These are phyloP conservation scores for Colletotrichum liriopes DNA, from an alignment of 2,329 filamentous ascomycete genomes.

Conservation along the genomic window DNA sequence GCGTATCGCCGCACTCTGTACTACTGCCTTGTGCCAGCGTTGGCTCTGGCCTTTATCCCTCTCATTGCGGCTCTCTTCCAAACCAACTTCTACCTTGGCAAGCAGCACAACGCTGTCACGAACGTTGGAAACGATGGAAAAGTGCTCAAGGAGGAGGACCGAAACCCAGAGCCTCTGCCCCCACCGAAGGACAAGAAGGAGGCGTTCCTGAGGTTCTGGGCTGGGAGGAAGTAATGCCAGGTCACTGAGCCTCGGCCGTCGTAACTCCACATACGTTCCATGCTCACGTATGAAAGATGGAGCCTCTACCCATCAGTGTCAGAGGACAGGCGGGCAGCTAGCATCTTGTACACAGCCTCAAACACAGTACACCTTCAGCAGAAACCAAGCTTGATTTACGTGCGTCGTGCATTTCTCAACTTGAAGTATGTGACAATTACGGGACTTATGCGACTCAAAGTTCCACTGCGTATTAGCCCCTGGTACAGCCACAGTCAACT, in stretches of 20 bases:
- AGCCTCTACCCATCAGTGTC: too few relatives aligned
- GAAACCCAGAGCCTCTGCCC: constrained; percentile 34
- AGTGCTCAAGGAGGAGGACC: constrained; percentile 33
- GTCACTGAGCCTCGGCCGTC: not conserved
- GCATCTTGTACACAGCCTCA: not conserved
- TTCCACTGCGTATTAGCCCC: too few relatives aligned
- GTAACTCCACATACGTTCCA: not conserved
- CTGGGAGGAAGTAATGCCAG: constrained; percentile 9
- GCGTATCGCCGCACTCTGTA: constrained; percentile 38
- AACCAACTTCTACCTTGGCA: constrained; percentile 42
- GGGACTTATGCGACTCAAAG: too few relatives aligned
- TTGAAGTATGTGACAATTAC: not conserved
- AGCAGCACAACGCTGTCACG: constrained; percentile 42
- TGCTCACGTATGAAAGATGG: too few relatives aligned
- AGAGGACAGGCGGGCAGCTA: not conserved
- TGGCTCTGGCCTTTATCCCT: constrained; percentile 38
- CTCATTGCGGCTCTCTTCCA: constrained; percentile 40
- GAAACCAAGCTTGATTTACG: not conserved
- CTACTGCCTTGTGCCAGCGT: constrained; percentile 39
- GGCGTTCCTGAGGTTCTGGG: constrained; percentile 50
- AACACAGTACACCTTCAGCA: not conserved
- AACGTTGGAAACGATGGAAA: constrained; percentile 36
- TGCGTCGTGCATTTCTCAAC: not conserved
- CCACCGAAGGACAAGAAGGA: constrained; percentile 46
- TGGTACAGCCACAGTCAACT: too few relatives aligned